These are phyloP conservation scores for Zygoascus tannicola DNA, from an alignment of 805 yeast genomes.

Conservation along the genomic window DNA sequence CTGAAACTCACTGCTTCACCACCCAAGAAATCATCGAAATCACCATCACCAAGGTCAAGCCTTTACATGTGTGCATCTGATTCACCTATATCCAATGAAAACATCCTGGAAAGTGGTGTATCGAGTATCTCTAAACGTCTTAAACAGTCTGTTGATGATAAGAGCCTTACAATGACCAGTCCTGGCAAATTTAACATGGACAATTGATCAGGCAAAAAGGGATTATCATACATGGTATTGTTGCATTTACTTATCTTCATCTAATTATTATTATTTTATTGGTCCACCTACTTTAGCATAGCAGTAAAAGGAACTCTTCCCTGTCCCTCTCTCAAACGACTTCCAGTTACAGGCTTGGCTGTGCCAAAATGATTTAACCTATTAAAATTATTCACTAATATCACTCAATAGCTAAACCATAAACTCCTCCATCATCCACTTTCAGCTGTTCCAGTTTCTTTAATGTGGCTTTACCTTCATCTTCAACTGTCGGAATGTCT, in stretches of 20 bases:
- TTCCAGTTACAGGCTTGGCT: no score
- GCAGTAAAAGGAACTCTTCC: no score
- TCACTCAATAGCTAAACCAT: conserved; percentile 14
- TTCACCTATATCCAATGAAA: not conserved
- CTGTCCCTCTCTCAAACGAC: no score
- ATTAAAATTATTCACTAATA: no score
- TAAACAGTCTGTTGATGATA: not conserved
- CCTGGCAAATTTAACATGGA: no score
- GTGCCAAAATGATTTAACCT: no score
- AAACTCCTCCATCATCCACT: conserved; percentile 8
- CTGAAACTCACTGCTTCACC: not conserved
- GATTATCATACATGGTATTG: no score
- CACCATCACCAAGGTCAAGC: not conserved
- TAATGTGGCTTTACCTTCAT: conserved; percentile 3
- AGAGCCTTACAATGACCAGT: not conserved
- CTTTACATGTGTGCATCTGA: conserved; percentile 1
- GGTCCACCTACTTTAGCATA: not conserved
- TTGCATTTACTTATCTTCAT: no score
- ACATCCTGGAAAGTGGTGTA: not conserved
- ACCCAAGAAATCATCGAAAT: not conserved
- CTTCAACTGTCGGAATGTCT: not conserved
- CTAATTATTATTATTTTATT: no score
- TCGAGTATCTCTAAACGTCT: not conserved
- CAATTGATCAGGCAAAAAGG: no score
- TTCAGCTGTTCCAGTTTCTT: conserved; percentile 6